Conservation (phyloP, 257 asterid genomes). For the Parsonsia alboflavescens region DNA sequence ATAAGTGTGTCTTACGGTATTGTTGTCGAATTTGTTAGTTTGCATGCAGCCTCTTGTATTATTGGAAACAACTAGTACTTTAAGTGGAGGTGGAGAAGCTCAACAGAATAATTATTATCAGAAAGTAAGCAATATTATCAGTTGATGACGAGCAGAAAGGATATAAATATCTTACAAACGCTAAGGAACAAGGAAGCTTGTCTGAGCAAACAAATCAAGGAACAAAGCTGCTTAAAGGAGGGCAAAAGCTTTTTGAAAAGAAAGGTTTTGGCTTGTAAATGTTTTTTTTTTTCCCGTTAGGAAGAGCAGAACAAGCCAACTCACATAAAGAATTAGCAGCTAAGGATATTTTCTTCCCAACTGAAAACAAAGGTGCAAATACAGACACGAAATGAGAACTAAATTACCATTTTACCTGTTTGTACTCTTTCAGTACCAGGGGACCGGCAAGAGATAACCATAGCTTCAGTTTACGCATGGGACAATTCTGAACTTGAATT, state of each 20-base stretch:
- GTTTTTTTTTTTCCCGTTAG: no score
- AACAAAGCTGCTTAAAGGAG: no score
- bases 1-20: background rate
- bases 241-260: no score
- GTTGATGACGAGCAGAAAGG: background rate
- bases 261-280: no score
- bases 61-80: background rate
- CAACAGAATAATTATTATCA: no score
- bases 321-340: no score
- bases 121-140: background rate
- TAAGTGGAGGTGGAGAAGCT: background rate
- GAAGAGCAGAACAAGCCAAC: no score
- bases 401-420: background rate
- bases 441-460: no score
- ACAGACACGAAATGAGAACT: background rate
- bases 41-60: background rate
- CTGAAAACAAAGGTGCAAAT: background rate
- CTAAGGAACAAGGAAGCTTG: no score
- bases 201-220: no score
- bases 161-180: background rate
- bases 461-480: no score
- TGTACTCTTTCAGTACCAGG: background rate
- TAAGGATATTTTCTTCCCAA: background rate
- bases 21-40: background rate
- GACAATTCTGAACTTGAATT: no score